phyloP scores from a whole-genome alignment of 2,329 filamentous ascomycete species.

The Calonectria fujianensis region DNA sequence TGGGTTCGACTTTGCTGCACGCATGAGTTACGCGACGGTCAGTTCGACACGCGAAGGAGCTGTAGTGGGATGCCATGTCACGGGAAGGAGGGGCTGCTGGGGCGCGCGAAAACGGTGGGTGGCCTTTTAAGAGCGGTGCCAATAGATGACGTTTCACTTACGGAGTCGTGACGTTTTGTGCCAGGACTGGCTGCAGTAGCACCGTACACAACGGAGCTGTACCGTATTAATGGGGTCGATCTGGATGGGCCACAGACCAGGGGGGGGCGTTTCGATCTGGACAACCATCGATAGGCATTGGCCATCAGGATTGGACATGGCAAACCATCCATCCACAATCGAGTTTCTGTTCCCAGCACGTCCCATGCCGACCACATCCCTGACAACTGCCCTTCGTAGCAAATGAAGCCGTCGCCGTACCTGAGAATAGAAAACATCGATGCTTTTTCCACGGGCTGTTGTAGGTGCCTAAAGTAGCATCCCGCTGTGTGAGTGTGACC shows the following conservation, averaged over 20 bases:
- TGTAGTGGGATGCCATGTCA: constrained; percentile 32
- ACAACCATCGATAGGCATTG: not conserved
- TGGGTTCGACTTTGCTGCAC: not conserved
- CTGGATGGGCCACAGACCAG: constrained; percentile 14
- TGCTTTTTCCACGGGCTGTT: constrained; percentile 21
- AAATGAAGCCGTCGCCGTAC: constrained; percentile 18
- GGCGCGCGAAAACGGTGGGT: constrained; percentile 27
- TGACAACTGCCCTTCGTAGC: constrained; percentile 25
- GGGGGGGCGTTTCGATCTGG: constrained; percentile 31
- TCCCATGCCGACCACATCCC: constrained; percentile 27
- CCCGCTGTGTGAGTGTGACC: not conserved
- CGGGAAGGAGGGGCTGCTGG: constrained; percentile 17
- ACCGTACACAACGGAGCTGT: constrained; percentile 34
- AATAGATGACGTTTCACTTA: not conserved
- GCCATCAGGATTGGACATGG: constrained; percentile 26
- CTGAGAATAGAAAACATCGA: constrained; percentile 7
- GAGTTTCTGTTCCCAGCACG: not conserved
- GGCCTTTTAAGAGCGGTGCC: not conserved
- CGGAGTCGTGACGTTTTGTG: not conserved
- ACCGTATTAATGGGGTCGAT: constrained; percentile 36
- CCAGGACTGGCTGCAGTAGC: constrained; percentile 1
- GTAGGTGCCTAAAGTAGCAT: constrained; percentile 20
- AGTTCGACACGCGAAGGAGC: constrained; percentile 20
- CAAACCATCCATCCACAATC: constrained; percentile 13
- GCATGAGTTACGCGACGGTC: constrained; percentile 21